These are phyloP conservation scores for Xerocomellus dryophilus DNA, from an alignment of 768 basidiomycete genomes.

Conservation along the genomic window DNA sequence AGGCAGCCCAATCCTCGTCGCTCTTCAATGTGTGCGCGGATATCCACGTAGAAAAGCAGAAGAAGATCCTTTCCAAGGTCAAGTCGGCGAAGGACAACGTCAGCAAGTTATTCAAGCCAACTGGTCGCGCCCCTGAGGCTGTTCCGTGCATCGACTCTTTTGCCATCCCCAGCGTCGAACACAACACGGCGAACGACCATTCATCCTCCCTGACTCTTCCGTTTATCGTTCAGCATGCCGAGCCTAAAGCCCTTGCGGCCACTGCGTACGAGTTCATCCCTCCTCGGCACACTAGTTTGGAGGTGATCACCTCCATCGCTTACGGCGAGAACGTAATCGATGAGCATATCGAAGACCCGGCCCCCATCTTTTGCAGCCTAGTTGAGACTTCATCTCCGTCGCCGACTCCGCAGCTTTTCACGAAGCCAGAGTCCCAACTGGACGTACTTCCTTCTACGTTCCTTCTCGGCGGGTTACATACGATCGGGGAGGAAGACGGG, in stretches of 20 bases:
- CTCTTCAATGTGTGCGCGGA: neutral
- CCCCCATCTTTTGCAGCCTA: neutral
- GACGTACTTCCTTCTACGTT: neutral
- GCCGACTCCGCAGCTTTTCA: neutral
- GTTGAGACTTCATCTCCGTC: neutral
- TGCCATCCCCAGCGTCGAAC: neutral
- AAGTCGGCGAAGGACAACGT: conserved; percentile 13
- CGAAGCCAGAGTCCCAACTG: neutral
- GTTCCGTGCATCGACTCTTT: neutral
- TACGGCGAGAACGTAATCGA: neutral
- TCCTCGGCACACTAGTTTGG: neutral
- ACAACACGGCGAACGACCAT: neutral
- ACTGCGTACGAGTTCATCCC: neutral
- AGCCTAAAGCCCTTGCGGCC: neutral
- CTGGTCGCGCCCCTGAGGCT: neutral
- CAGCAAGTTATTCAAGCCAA: conserved; percentile 15
- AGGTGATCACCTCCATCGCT: neutral
- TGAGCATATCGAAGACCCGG: neutral
- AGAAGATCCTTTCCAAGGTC: conserved; percentile 10
- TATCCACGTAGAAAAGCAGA: conserved; percentile 3
- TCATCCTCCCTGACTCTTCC: neutral
- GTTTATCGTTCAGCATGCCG: neutral
- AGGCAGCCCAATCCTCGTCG: neutral
- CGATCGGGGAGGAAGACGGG: conserved; percentile 7
- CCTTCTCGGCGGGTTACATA: neutral